Conservation (phyloP, 257 asterid species). For the Fraxinus quadrangulata region DNA sequence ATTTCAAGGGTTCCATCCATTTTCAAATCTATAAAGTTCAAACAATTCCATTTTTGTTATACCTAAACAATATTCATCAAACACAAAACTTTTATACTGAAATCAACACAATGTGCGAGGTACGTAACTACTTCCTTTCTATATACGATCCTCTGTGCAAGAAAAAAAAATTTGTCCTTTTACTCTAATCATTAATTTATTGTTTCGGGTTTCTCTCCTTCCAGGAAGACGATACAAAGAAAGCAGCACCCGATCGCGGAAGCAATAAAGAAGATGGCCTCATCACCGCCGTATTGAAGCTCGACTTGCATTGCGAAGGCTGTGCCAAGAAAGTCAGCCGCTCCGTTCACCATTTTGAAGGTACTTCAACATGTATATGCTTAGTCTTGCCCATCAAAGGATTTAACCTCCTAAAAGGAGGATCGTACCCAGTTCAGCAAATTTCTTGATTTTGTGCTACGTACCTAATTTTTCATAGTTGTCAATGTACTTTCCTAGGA, state of each 20-base stretch:
- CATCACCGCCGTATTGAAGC: conserved; percentile 38
- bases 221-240: conserved; percentile 37
- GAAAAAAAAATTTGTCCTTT: no score
- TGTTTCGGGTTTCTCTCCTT: conserved; percentile 4
- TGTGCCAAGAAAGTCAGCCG: conserved; percentile 60
- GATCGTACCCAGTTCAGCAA: no score
- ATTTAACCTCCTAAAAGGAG: no score
- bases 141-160: background rate
- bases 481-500: no score
- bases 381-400: no score
- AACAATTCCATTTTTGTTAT: conserved; percentile 18
- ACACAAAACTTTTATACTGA: background rate
- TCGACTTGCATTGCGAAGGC: conserved; percentile 57
- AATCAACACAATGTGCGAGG: conserved; percentile 40
- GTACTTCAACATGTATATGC: conserved; percentile 12
- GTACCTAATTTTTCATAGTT: no score
- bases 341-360: conserved; percentile 35
- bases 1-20: conserved; percentile 35
- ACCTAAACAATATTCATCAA: background rate
- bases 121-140: conserved; percentile 15
- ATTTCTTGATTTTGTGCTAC: no score
- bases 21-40: conserved; percentile 29
- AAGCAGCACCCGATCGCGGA: conserved; percentile 9
- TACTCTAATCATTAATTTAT: no score
- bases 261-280: conserved; percentile 20